Evolutionary conservation across 495 filamentous ascomycete genomes (phyloP).

Genomic region (Lophiotrema nucula): DNA sequence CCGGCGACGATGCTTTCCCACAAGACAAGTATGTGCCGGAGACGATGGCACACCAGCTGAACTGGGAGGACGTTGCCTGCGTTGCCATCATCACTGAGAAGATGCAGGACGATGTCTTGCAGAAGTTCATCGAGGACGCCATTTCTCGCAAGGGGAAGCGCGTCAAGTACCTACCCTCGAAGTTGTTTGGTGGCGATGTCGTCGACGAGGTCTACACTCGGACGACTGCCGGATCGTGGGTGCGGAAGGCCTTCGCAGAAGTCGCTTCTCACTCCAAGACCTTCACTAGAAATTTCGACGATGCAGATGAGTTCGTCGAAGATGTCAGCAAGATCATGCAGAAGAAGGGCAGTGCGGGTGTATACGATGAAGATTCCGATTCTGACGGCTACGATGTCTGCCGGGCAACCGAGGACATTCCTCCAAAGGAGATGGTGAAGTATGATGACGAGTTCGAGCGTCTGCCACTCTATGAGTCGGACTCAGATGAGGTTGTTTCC

Average conservation of each 20-base stretch:
- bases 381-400: not conserved
- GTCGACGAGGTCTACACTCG: not conserved
- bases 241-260: no score
- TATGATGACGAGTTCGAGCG: not conserved
- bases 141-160: not conserved
- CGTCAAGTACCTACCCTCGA: not conserved
- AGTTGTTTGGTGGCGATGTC: not conserved
- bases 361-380: not conserved
- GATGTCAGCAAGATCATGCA: not conserved
- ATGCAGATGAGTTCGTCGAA: not conserved
- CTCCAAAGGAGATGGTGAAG: not conserved
- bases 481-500: not conserved
- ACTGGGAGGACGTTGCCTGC: not conserved
- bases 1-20: no score
- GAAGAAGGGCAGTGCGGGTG: not conserved
- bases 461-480: not conserved
- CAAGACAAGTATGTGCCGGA: no score
- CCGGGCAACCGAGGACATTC: not conserved
- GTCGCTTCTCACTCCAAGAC: not conserved
- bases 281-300: not conserved
- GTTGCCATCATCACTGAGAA: not conserved
- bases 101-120: not conserved
- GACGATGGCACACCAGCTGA: not conserved
- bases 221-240: not conserved
- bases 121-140: not conserved